Evolutionary conservation across 2,329 filamentous ascomycete genomes (phyloP).

Genomic region (Trichoderma aggressivum): DNA sequence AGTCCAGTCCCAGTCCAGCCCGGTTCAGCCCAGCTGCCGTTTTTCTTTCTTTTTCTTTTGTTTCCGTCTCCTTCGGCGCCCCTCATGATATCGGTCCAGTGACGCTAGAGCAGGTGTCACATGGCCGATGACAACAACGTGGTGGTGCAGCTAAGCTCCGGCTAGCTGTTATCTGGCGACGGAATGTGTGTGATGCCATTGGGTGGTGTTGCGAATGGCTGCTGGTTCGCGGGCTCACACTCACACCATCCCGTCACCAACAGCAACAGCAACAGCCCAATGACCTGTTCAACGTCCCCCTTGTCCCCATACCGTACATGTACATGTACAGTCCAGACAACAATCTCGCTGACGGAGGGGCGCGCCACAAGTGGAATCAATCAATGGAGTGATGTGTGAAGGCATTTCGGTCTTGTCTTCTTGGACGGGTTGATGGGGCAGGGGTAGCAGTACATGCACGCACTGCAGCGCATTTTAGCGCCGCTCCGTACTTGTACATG

Average conservation of each 20-base stretch:
- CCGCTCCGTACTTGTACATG: background rate
- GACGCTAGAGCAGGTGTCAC: constrained; percentile 20
- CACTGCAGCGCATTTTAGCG: background rate
- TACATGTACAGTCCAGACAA: background rate
- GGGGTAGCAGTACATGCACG: background rate
- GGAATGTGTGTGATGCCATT: constrained; percentile 9
- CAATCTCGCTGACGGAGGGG: constrained; percentile 6
- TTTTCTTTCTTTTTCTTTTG: background rate
- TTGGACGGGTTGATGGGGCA: background rate
- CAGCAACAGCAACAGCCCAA: constrained; percentile 5
- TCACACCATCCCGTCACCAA: constrained; percentile 14
- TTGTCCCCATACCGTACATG: background rate
- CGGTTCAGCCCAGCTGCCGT: background rate
- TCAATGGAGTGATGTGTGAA: background rate
- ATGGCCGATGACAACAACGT: constrained; percentile 20
- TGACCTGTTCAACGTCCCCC: constrained; percentile 9
- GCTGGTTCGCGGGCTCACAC: background rate
- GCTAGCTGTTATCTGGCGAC: constrained; percentile 9
- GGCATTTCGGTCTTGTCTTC: background rate
- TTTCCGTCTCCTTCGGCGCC: background rate
- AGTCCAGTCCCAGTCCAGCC: background rate
- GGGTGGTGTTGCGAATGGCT: constrained; percentile 6
- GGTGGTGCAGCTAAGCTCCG: constrained; percentile 20
- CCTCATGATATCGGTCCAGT: background rate
- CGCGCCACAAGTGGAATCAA: background rate